These are phyloP conservation scores for Tephrocybe rancida DNA, from an alignment of 768 basidiomycete genomes.

Conservation along the genomic window DNA sequence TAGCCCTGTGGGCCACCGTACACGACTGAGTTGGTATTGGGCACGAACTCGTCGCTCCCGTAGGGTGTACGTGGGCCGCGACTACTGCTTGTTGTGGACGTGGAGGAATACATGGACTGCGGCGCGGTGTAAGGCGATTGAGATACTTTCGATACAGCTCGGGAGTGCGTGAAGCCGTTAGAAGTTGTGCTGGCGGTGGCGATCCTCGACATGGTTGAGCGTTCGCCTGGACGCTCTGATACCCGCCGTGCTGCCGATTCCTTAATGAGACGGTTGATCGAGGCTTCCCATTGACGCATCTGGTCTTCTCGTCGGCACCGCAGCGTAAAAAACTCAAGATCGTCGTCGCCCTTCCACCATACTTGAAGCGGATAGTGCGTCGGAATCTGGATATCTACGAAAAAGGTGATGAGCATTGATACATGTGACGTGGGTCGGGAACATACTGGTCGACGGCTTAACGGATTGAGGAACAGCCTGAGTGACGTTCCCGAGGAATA, in stretches of 20 bases:
- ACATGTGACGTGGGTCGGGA: not conserved
- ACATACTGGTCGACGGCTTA: constrained; percentile 59
- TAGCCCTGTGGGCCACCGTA: constrained; percentile 57
- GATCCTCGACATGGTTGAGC: constrained; percentile 52
- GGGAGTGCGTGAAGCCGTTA: constrained; percentile 32
- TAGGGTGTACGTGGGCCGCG: constrained; percentile 36
- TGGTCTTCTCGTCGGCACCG: constrained; percentile 93
- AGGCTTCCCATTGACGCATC: constrained; percentile 88
- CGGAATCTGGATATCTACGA: constrained; percentile 47
- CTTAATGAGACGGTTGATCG: constrained; percentile 86
- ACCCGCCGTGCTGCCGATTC: constrained; percentile 38
- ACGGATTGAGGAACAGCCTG: constrained; percentile 66
- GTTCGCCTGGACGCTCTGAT: constrained; percentile 40
- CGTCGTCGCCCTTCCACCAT: constrained; percentile 94
- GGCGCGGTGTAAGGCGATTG: constrained; percentile 26
- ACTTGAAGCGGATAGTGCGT: constrained; percentile 82
- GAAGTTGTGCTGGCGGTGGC: constrained; percentile 51
- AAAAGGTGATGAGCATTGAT: not conserved
- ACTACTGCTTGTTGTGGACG: constrained; percentile 20
- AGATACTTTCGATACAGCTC: constrained; percentile 36
- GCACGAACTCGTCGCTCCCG: constrained; percentile 40
- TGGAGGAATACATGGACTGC: constrained; percentile 32
- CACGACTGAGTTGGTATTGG: constrained; percentile 22
- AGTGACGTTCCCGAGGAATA: constrained; percentile 96
- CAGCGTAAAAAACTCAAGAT: constrained; percentile 91